Evolutionary conservation across 1,284 basidiomycete species (phyloP), one percentile per base, ranked within the genome.

Genomic region (Violaceomyces palustris): DNA sequence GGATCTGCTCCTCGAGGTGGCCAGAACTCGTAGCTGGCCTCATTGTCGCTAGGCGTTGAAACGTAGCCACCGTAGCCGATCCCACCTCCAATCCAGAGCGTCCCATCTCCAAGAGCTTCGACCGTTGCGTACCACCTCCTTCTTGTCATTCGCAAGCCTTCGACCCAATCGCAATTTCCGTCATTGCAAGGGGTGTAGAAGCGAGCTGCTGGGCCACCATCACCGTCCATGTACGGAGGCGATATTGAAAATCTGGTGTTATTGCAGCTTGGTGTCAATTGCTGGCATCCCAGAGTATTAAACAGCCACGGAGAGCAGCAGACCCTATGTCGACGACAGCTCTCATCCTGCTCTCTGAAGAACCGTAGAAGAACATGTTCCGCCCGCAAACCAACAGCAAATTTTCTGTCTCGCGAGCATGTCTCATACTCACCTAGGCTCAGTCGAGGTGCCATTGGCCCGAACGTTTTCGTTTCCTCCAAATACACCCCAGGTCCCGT

Each of bases 391-490:
- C n/a, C n/a, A n/a, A n/a, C n/a, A n/a, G n/a, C n/a, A n/a, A n/a
- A n/a, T n/a, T n/a, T n/a, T n/a, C n/a, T n/a, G n/a, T n/a, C n/a
- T n/a, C n/a, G n/a, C n/a, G n/a, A n/a, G n/a, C n/a, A n/a, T n/a
- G n/a, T n/a, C n/a, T n/a, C n/a, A n/a, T n/a, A n/a, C n/a, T n/a
- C n/a, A n/a, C n/a, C n/a, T n/a, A 5, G 55, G 50, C 6, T 41
- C 45, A 33, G 48, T 51, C 17, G 36, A 26, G 31, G 47, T 51
- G 32, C 70, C 70, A 14, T 62, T 65, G n/a, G 39, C 47, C 3
- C 55, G 54, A 22, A 74, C 56, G 25, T 66, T 66, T 41, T 73
- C 52, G 40, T 74, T 73, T 14, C 72, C 72, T 15, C 72, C 70
- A 18, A 61, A 61, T 18, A 62, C 58, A 27, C 65, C 41, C 68